Base-by-base conservation (phyloP, 495 filamentous ascomycete species). In the Tuber borchii region DNA sequence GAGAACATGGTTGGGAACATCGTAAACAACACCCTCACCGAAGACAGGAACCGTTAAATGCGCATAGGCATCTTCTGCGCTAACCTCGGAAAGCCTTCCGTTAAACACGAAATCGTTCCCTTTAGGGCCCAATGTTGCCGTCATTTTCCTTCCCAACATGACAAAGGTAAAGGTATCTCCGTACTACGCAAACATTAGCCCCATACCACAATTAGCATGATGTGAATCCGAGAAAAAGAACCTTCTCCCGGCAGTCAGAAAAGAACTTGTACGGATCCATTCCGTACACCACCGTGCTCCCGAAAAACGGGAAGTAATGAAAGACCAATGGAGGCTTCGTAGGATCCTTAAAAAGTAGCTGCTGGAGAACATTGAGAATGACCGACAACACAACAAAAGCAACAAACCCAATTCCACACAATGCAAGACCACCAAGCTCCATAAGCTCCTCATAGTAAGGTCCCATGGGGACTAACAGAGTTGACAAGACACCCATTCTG, bases 61-160 rank as follows among this genome's bases (percentile, higher is more conserved):
- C 43, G 88, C 88, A 84, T 95, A 95, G 78, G 94, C 89, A 48
- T 95, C 92, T 83, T 95, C 93, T 19, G 93, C 92, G 81, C 88
- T 90, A 69, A 95, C 89, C 82, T 95, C 92, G 81, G 89, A 90
- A 70, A 92, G 86, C 83, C 94, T 95, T 78, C 91, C 93, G 83
- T 95, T 94, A 70, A 95, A 87, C 81, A 95, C 92, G 80, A 95
- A 95, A 42, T 94, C 91, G 82, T 94, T 96, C 75, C 93, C 93
- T 75, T 91, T 86, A n/a, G 88, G 85, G 1, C 93, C 93, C 70
- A 96, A 85, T 77, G 88, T 92, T 14, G 92, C 92, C 5, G 92
- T 93, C 31, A 89, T 93, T 83, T 91, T 91, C 83, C 88, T 89
- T 71, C 92, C 92, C 42, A 94, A 87, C 26, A 94, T 85, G 69